phyloP scores from a whole-genome alignment of 2,329 filamentous ascomycete genomes.

The Botryotinia convoluta region DNA sequence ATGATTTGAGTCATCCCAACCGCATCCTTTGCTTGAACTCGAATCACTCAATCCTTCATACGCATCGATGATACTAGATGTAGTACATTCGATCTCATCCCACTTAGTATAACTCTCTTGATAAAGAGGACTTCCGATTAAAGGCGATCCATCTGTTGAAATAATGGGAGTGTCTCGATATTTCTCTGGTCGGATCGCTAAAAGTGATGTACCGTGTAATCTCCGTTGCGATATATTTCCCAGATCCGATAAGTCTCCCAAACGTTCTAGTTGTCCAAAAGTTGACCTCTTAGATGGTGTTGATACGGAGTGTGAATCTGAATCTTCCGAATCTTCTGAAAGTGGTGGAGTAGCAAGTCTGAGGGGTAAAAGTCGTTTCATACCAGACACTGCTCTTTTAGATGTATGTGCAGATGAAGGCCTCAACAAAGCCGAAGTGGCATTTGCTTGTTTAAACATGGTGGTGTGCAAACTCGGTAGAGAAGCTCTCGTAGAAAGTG shows the following conservation, averaged over 20 bases:
- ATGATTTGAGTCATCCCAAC: constrained; percentile 4
- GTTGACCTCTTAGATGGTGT: constrained; percentile 14
- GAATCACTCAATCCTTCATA: constrained; percentile 18
- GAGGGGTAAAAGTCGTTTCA: constrained; percentile 33
- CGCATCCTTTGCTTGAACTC: constrained; percentile 2
- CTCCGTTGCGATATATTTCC: not conserved
- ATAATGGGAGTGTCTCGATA: constrained; percentile 34
- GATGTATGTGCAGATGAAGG: constrained; percentile 17
- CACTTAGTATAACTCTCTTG: constrained; percentile 22
- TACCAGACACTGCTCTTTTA: constrained; percentile 30
- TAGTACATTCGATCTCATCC: constrained; percentile 20
- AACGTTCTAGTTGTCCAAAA: constrained; percentile 9
- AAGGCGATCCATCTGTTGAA: constrained; percentile 27
- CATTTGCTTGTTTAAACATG: constrained; percentile 18
- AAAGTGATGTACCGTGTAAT: not conserved
- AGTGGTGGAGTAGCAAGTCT: constrained; percentile 26
- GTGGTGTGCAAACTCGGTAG: constrained; percentile 18
- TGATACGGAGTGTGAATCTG: constrained; percentile 7
- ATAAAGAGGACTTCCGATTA: constrained; percentile 25
- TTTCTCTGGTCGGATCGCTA: constrained; percentile 19
- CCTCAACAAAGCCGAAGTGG: not conserved
- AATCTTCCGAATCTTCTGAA: not conserved
- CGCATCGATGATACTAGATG: constrained; percentile 24
- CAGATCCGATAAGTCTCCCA: constrained; percentile 5
- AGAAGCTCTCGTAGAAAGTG: constrained; percentile 15